phyloP scores from a whole-genome alignment of 2,329 filamentous ascomycete genomes.

The Ophiostoma perfectum region DNA sequence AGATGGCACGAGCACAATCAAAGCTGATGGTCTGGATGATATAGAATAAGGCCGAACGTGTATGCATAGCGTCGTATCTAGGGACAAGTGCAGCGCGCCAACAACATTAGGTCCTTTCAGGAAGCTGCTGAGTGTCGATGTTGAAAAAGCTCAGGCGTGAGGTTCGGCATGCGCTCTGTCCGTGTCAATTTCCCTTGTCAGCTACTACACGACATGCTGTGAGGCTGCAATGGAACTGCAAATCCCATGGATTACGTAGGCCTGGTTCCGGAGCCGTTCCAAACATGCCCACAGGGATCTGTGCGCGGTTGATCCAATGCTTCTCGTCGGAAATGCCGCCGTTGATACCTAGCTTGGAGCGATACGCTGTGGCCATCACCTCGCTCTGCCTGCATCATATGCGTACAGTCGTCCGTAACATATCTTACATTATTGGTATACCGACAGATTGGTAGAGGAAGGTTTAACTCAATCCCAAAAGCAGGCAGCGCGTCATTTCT shows the following conservation, averaged over 20 bases:
- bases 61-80: not conserved
- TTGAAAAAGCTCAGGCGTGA: not conserved
- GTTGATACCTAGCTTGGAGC: not conserved
- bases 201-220: not conserved
- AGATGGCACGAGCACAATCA: no score
- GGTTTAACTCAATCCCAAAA: slow-evolving; percentile 1
- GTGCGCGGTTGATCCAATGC: not conserved
- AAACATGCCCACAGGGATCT: slow-evolving; percentile 7
- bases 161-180: no score
- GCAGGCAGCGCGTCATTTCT: not conserved
- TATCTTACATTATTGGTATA: not conserved
- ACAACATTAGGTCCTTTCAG: not conserved
- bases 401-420: not conserved
- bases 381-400: not conserved
- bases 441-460: slow-evolving; percentile 3
- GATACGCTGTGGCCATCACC: not conserved
- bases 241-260: not conserved
- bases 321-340: slow-evolving; percentile 5
- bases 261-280: slow-evolving; percentile 1
- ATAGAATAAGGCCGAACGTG: not conserved
- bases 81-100: not conserved
- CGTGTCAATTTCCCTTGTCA: no score
- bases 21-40: no score
- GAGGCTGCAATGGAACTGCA: slow-evolving; percentile 2
- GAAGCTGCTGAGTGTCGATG: not conserved